A percentile compares a stretch with the other conserved stretches of the same genome.
Evolutionary conservation across 306 rosid genomes (phyloP).

Genomic region (Inga leiocalycina): DNA sequence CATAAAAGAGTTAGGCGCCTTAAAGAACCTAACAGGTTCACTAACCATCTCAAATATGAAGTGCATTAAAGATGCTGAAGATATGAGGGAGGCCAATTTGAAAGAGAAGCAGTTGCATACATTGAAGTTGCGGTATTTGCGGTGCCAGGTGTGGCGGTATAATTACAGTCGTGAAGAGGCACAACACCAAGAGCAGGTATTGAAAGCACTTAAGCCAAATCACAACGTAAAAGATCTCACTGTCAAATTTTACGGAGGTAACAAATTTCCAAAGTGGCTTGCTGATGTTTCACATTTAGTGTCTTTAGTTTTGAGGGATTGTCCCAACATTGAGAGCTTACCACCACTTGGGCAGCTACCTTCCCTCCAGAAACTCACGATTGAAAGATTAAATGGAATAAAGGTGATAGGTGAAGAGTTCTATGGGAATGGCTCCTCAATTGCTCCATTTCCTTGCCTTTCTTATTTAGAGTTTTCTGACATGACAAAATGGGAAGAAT

Average conservation of each 20-base stretch:
- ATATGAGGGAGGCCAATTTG: neutral
- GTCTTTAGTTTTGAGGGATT: too few relatives aligned
- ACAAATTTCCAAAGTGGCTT: too few relatives aligned
- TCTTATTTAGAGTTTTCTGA: neutral
- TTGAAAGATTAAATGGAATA: neutral
- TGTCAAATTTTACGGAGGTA: too few relatives aligned
- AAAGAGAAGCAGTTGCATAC: constrained; percentile 24
- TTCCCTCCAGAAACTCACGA: neutral
- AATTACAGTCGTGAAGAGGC: too few relatives aligned
- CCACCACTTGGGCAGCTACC: neutral
- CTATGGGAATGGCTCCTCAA: neutral
- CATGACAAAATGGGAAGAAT: neutral
- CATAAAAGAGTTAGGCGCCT: constrained; percentile 13
- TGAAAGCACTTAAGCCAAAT: too few relatives aligned
- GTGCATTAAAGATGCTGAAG: neutral
- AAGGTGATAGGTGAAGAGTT: constrained; percentile 10
- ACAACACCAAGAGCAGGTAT: too few relatives aligned
- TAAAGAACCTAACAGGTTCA: constrained; percentile 12
- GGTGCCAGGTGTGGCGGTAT: too few relatives aligned
- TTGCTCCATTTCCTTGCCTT: neutral
- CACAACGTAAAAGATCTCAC: too few relatives aligned
- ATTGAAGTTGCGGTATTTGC: neutral
- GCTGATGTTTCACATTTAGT: too few relatives aligned
- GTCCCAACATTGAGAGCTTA: neutral
- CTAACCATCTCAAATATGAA: neutral